A percentile compares a stretch with the other conserved stretches of the same genome.
These are phyloP conservation scores for Wickerhamiella nectarea DNA, from an alignment of 805 yeast species.

Conservation along the genomic window DNA sequence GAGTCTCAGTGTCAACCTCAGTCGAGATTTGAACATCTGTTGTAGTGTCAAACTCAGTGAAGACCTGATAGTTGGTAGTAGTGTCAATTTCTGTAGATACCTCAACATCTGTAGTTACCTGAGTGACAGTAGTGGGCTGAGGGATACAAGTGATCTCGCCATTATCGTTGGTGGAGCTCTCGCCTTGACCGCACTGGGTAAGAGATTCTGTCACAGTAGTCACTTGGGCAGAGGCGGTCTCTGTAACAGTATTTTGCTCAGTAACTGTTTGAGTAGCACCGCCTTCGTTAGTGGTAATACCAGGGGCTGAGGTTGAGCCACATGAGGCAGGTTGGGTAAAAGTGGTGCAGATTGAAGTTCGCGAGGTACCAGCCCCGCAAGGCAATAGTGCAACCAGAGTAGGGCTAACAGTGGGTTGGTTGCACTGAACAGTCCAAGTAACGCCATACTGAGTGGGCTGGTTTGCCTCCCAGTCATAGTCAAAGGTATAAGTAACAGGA, in stretches of 20 bases:
- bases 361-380: not conserved
- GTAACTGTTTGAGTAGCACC: not conserved
- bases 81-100: not conserved
- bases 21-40: not conserved
- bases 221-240: slow-evolving; percentile 12
- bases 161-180: not conserved
- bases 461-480: slow-evolving; percentile 15
- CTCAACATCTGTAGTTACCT: not conserved
- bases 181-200: not conserved
- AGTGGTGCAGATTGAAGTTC: slow-evolving; percentile 4
- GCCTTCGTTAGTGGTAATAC: not conserved
- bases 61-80: not conserved
- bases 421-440: slow-evolving; percentile 18
- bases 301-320: not conserved
- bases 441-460: slow-evolving; percentile 11
- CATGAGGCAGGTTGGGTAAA: slow-evolving; percentile 6
- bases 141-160: slow-evolving; percentile 1
- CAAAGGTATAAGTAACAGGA: slow-evolving; percentile 18
- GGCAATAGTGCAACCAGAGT: slow-evolving; percentile 4
- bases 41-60: not conserved
- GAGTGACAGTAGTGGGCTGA: slow-evolving; percentile 1
- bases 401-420: slow-evolving; percentile 4
- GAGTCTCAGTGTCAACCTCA: too few relatives aligned
- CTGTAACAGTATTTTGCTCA: slow-evolving; percentile 1
- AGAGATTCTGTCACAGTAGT: slow-evolving; percentile 17